Percentiles rank a stretch among this genome's conserved stretches.
Evolutionary conservation across 106 monocot genomes (phyloP).

Genomic region (Narthecium ossifragum): DNA sequence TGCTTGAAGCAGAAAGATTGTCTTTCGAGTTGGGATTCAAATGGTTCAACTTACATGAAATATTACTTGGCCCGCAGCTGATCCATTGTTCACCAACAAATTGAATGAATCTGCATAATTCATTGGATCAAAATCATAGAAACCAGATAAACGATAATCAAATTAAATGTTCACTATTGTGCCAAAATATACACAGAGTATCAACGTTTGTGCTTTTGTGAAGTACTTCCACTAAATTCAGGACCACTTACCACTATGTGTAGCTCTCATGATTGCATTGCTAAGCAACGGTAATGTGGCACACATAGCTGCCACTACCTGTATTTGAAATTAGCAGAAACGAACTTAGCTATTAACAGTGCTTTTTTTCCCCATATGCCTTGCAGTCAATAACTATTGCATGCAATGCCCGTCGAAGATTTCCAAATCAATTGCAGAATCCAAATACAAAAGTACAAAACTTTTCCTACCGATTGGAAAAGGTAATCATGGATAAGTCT

Average conservation of each 20-base stretch:
- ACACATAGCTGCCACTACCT: conserved; percentile 85
- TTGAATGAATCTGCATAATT: conserved; percentile 89
- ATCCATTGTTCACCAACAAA: conserved; percentile 75
- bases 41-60: conserved; percentile 72
- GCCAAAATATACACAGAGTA: too few relatives aligned
- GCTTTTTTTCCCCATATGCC: too few relatives aligned
- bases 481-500: too few relatives aligned
- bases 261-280: conserved; percentile 88
- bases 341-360: too few relatives aligned
- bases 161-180: too few relatives aligned
- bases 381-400: too few relatives aligned
- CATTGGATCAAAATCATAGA: background rate
- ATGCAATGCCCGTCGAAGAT: too few relatives aligned
- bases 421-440: too few relatives aligned
- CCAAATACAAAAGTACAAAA: too few relatives aligned
- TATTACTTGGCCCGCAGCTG: conserved; percentile 94
- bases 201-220: too few relatives aligned
- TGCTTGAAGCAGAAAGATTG: too few relatives aligned
- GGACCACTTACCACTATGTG: conserved; percentile 59
- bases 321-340: conserved; percentile 9
- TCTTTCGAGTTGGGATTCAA: background rate
- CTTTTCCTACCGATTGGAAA: too few relatives aligned
- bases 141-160: background rate
- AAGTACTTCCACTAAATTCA: background rate
- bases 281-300: conserved; percentile 78